These are phyloP conservation scores for Nothopassalora personata DNA, from an alignment of 2,329 filamentous ascomycete genomes.

Conservation along the genomic window DNA sequence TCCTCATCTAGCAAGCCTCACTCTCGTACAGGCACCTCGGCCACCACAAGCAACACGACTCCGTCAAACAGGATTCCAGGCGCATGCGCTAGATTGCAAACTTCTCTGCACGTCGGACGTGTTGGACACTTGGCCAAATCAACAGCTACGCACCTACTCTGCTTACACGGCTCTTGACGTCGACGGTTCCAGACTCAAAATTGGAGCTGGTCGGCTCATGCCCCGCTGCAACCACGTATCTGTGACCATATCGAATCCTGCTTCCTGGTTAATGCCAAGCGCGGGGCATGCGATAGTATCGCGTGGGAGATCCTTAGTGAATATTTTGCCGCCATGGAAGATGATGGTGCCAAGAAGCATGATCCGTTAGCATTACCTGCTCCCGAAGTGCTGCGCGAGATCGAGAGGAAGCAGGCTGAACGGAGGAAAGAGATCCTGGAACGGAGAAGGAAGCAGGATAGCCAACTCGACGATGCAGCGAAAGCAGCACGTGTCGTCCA, in stretches of 20 bases:
- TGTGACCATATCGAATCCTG: not conserved
- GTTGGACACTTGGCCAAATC: not conserved
- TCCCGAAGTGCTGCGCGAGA: conserved; percentile 30
- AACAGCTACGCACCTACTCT: not conserved
- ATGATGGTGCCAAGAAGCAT: not conserved
- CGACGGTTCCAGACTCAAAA: not conserved
- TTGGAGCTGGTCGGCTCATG: not conserved
- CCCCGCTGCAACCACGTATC: not conserved
- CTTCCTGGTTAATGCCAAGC: not conserved
- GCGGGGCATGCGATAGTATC: not conserved
- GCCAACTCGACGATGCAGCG: conserved; percentile 7
- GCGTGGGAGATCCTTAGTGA: not conserved
- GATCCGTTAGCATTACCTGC: conserved; percentile 28
- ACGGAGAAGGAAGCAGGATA: conserved; percentile 6
- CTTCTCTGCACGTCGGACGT: not conserved
- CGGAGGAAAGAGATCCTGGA: conserved; percentile 24
- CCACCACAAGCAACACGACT: not conserved
- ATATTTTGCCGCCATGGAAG: not conserved
- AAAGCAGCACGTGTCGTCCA: conserved; percentile 34
- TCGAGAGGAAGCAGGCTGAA: conserved; percentile 32
- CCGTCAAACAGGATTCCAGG: conserved; percentile 5
- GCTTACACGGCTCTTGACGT: not conserved
- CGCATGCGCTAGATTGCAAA: not conserved
- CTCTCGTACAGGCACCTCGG: not conserved
- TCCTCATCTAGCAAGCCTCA: not conserved